Evolutionary conservation across 306 rosid genomes (phyloP).

Genomic region (Pterocarpus macrocarpus): DNA sequence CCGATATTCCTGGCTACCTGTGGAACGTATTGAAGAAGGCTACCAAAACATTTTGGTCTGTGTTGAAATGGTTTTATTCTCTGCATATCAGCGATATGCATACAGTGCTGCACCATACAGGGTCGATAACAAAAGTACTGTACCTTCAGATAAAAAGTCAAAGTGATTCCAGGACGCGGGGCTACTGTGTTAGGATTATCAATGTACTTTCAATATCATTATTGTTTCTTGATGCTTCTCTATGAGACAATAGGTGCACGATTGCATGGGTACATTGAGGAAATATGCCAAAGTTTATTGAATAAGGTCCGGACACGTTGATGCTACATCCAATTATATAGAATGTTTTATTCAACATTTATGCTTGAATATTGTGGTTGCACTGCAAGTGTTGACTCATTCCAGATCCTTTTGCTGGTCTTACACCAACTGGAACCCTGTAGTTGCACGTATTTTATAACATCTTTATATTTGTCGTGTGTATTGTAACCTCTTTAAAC

Average conservation of each 20-base stretch:
- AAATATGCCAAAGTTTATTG: background rate
- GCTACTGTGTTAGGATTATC: background rate
- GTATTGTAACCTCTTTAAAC: too few relatives aligned
- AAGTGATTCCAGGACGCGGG: slow-evolving; percentile 30
- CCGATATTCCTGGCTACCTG: slow-evolving; percentile 73
- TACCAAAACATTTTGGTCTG: slow-evolving; percentile 84
- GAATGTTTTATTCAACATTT: slow-evolving; percentile 4
- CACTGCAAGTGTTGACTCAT: background rate
- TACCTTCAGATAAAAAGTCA: slow-evolving; percentile 52
- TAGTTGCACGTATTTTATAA: too few relatives aligned
- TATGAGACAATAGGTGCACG: slow-evolving; percentile 1
- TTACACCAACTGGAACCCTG: too few relatives aligned
- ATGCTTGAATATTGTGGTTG: slow-evolving; percentile 12
- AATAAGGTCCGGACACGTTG: slow-evolving; percentile 31
- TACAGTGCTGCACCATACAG: slow-evolving; percentile 74
- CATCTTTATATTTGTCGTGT: too few relatives aligned
- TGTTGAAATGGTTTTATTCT: slow-evolving; percentile 86
- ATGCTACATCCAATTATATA: background rate
- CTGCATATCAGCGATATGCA: slow-evolving; percentile 74
- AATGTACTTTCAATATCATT: background rate
- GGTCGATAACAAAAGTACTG: slow-evolving; percentile 49
- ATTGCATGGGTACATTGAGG: background rate
- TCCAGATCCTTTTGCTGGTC: background rate
- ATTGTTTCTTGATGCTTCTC: background rate
- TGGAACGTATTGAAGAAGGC: slow-evolving; percentile 81